Conservation (phyloP, 192 early-diverging fungal genomes). For the Mortierella hygrophila region DNA sequence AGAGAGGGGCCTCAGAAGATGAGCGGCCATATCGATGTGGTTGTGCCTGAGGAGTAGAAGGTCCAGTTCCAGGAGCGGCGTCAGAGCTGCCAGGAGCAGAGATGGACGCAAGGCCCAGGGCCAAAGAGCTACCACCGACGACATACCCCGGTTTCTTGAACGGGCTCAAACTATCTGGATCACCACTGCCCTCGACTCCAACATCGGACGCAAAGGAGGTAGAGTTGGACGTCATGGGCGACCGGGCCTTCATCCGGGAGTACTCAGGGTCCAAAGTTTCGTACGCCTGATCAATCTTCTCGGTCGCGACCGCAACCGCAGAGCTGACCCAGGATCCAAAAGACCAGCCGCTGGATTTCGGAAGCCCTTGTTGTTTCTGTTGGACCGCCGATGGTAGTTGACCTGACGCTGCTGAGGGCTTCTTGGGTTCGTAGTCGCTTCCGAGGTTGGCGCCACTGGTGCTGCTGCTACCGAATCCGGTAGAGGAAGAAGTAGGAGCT, state of each 20-base stretch:
- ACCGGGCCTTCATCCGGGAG: constrained; percentile 33
- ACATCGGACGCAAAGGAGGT: neutral
- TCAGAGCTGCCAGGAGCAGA: constrained; percentile 11
- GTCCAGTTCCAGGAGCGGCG: neutral
- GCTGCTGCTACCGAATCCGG: neutral
- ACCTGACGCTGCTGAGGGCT: neutral
- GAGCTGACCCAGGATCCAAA: constrained; percentile 56
- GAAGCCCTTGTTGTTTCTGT: neutral
- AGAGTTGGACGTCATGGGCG: neutral
- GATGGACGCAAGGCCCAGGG: constrained; percentile 45
- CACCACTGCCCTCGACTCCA: neutral
- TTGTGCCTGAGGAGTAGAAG: neutral
- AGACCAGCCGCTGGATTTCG: constrained; percentile 53
- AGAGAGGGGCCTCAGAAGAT: neutral
- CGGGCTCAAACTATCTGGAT: constrained; percentile 11
- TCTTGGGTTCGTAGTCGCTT: constrained; percentile 14
- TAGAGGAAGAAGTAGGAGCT: neutral
- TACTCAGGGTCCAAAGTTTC: constrained; percentile 52
- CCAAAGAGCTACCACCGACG: constrained; percentile 47
- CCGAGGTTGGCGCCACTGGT: neutral
- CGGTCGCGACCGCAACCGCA: constrained; percentile 42
- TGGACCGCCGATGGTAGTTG: neutral
- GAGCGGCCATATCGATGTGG: neutral
- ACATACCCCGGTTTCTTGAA: constrained; percentile 51
- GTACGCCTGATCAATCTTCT: constrained; percentile 50